A percentile compares a stretch with the other conserved stretches of the same genome.
Conservation (phyloP, 371 early-diverging fungal species). For the Batrachochytrium dendrobatidis region DNA sequence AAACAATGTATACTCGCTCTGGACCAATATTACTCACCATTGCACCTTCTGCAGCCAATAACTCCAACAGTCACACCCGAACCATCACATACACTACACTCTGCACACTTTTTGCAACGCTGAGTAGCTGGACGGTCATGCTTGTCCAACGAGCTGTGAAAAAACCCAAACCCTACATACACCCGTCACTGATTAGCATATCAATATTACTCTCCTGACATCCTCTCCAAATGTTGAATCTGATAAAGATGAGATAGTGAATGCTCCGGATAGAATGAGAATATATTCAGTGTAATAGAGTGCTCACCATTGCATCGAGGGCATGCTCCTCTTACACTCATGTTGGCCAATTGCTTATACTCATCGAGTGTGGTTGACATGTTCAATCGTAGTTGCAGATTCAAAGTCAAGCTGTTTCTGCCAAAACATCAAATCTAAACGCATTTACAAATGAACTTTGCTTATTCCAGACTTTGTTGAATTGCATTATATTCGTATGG, state of each 20-base stretch:
- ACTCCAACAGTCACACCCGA: conserved; percentile 25
- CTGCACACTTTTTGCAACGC: conserved; percentile 30
- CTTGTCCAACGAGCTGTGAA: conserved; percentile 23
- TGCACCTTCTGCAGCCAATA: conserved; percentile 16
- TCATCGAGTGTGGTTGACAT: conserved; percentile 10
- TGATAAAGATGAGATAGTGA: not conserved
- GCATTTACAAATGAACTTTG: too few species aligned
- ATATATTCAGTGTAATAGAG: not conserved
- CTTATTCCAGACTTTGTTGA: too few species aligned
- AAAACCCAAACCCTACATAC: conserved; percentile 23
- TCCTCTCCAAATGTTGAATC: not conserved
- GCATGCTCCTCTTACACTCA: conserved; percentile 30
- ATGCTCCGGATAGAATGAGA: not conserved
- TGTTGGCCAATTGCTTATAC: conserved; percentile 23
- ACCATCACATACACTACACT: conserved; percentile 26
- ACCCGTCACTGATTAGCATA: not conserved
- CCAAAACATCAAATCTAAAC: too few species aligned
- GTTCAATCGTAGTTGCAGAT: too few species aligned
- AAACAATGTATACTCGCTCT: not conserved
- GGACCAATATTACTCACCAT: conserved; percentile 8
- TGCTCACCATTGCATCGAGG: conserved; percentile 29
- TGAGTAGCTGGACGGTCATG: conserved; percentile 23
- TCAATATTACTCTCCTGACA: not conserved
- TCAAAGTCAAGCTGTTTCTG: too few species aligned
- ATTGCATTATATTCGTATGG: too few species aligned